These are phyloP conservation scores for Capsicum baccatum DNA, from an alignment of 257 asterid genomes.

Conservation along the genomic window DNA sequence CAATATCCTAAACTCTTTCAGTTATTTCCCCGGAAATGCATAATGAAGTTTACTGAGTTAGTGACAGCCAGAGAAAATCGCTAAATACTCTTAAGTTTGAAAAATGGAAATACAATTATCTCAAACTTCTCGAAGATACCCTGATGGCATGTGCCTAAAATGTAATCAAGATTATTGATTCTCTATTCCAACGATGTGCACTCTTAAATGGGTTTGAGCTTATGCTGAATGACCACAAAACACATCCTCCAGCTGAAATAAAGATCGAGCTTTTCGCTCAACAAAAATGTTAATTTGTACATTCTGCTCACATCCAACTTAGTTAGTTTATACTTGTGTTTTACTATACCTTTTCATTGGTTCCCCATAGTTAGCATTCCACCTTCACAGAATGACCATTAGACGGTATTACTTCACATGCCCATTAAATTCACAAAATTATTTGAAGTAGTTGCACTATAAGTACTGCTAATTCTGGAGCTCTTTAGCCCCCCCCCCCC, in stretches of 20 bases:
- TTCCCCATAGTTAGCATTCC: not conserved
- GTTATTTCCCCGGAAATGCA: constrained; percentile 3
- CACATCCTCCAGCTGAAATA: not conserved
- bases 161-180: not conserved
- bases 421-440: not conserved
- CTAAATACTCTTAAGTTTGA: constrained; percentile 6
- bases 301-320: constrained; percentile 22
- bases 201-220: not conserved
- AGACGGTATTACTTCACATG: not conserved
- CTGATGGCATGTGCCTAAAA: constrained; percentile 8
- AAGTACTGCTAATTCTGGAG: not conserved
- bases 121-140: constrained; percentile 19
- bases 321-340: not conserved
- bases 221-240: not conserved
- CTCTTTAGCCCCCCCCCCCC: not conserved
- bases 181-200: not conserved
- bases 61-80: not conserved
- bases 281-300: constrained; percentile 12
- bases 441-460: not conserved
- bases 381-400: not conserved
- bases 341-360: not conserved
- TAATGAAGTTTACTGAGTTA: not conserved
- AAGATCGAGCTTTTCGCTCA: not conserved
- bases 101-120: not conserved
- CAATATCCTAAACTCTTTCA: not conserved